Conservation (phyloP, 164 flowering plant species). For the Warburgia ugandensis region DNA sequence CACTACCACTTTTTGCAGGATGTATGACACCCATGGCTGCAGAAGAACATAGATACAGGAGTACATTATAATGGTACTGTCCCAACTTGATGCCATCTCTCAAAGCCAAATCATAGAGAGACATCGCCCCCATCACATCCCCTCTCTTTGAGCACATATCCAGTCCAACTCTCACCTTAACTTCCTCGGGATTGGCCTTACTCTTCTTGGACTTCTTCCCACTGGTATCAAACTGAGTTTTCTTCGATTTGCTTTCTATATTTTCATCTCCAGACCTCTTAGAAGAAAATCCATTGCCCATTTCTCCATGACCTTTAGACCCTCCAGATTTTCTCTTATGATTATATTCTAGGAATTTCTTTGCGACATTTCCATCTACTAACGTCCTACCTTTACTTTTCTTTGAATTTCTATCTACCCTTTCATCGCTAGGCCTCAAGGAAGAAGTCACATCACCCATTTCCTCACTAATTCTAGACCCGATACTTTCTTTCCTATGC, state of each 20-base stretch:
- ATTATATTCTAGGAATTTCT: too few species aligned
- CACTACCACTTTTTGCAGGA: constrained; percentile 75
- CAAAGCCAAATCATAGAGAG: constrained; percentile 50
- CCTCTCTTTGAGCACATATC: constrained; percentile 80
- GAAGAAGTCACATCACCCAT: background rate
- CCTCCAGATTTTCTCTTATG: background rate
- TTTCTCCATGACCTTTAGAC: background rate
- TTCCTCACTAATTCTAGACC: background rate
- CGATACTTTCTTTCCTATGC: too few species aligned
- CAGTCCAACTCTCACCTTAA: constrained; percentile 33
- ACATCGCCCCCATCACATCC: constrained; percentile 64
- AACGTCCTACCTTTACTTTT: constrained; percentile 11
- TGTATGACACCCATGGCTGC: constrained; percentile 70
- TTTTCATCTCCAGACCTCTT: background rate
- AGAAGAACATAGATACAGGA: constrained; percentile 78
- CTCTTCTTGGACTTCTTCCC: constrained; percentile 26
- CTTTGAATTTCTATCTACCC: constrained; percentile 4
- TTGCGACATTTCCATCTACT: constrained; percentile 13
- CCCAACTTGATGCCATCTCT: constrained; percentile 47
- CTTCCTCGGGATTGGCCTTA: constrained; percentile 25
- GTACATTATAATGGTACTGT: constrained; percentile 71
- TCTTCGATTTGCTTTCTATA: constrained; percentile 5
- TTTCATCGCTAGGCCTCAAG: constrained; percentile 9
- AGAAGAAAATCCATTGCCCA: background rate
- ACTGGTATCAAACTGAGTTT: constrained; percentile 8